These are phyloP conservation scores for Polytolypa hystricis DNA, from an alignment of 2,329 filamentous ascomycete genomes.

Conservation along the genomic window DNA sequence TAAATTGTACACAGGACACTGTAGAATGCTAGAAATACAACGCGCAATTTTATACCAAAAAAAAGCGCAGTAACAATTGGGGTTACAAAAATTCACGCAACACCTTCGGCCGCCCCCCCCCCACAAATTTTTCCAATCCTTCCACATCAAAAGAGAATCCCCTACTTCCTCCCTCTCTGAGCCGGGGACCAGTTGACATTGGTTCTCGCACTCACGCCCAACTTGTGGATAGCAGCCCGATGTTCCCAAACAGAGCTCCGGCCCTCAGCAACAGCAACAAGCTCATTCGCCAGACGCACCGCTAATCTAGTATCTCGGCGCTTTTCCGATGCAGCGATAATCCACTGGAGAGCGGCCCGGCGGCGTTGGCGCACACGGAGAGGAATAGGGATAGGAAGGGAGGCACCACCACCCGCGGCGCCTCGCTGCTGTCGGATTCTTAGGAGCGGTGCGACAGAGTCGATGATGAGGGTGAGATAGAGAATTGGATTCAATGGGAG, in stretches of 20 bases:
- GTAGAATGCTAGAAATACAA: no score
- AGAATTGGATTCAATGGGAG: slow-evolving; percentile 81
- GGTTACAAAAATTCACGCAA: no score
- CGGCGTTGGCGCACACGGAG: slow-evolving; percentile 64
- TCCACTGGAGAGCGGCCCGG: slow-evolving; percentile 75
- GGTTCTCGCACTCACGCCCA: slow-evolving; percentile 64
- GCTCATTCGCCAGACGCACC: slow-evolving; percentile 69
- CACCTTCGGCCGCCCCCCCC: no score
- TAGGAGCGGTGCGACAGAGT: slow-evolving; percentile 83
- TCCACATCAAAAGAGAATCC: no score
- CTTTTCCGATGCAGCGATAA: slow-evolving; percentile 72
- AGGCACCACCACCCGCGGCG: slow-evolving; percentile 72
- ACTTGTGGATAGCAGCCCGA: slow-evolving; percentile 66
- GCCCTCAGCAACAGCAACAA: slow-evolving; percentile 80
- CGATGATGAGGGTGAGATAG: slow-evolving; percentile 82
- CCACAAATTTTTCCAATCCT: no score
- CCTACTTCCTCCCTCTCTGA: slow-evolving; percentile 4
- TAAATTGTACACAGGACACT: no score
- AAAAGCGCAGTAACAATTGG: no score
- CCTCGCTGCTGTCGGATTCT: slow-evolving; percentile 66
- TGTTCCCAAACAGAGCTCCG: slow-evolving; percentile 75
- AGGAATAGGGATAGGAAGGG: slow-evolving; percentile 73
- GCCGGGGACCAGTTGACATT: slow-evolving; percentile 41
- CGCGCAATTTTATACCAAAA: no score
- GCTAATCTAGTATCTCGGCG: slow-evolving; percentile 64